Conservation (phyloP, 148 eudicot species). For the Chenopodium formosanum region DNA sequence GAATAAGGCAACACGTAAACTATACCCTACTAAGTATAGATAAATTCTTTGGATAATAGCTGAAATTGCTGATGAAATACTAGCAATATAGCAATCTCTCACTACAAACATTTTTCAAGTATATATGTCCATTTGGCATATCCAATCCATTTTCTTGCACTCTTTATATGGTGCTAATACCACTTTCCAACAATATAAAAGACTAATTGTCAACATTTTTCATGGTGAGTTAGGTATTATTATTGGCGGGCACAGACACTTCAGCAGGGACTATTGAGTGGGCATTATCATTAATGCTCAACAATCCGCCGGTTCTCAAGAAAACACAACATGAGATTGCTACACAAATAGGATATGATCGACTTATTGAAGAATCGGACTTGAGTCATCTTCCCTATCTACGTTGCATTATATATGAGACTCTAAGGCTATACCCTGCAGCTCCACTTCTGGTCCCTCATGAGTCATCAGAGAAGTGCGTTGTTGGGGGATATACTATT, state of each 20-base stretch:
- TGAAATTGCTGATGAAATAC: not conserved
- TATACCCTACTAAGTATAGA: not conserved
- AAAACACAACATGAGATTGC: slow-evolving; percentile 35
- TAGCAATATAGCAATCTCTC: not conserved
- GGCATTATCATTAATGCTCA: slow-evolving; percentile 39
- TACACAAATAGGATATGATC: slow-evolving; percentile 19
- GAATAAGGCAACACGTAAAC: not conserved
- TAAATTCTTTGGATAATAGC: not conserved
- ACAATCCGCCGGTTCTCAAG: slow-evolving; percentile 29
- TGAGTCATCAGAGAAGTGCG: slow-evolving; percentile 29
- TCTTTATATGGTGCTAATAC: not conserved
- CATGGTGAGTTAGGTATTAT: slow-evolving; percentile 24
- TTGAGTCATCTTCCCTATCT: slow-evolving; percentile 28
- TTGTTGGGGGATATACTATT: slow-evolving; percentile 26
- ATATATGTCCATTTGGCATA: not conserved
- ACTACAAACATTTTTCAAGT: not conserved
- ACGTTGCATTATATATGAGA: slow-evolving; percentile 32
- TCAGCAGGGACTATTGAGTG: slow-evolving; percentile 40
- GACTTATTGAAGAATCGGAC: slow-evolving; percentile 31
- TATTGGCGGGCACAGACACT: slow-evolving; percentile 39
- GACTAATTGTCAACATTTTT: not conserved
- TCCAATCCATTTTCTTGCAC: not conserved
- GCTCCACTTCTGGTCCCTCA: slow-evolving; percentile 40
- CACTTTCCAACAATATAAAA: not conserved
- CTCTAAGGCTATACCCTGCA: slow-evolving; percentile 35